Evolutionary conservation across 1,284 basidiomycete species (phyloP).

Genomic region (Tremellales sp.): DNA sequence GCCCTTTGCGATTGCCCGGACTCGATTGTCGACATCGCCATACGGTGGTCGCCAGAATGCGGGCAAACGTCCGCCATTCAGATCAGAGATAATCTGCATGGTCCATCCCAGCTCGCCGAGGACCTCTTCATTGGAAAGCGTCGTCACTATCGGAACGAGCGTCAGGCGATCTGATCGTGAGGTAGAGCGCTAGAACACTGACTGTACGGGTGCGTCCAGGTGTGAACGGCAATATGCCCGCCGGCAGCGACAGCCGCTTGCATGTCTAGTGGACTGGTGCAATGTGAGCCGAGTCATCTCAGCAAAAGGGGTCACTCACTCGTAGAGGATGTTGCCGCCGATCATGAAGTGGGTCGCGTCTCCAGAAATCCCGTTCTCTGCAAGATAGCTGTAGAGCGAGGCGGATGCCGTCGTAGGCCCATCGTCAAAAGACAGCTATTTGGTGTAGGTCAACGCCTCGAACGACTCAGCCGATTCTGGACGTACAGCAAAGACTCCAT

Average conservation of each 20-base stretch:
- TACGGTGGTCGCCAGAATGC: conserved; percentile 50
- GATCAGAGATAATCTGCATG: conserved; percentile 46
- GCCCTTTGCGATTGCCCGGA: conserved; percentile 52
- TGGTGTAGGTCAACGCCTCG: neutral
- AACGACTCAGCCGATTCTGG: neutral
- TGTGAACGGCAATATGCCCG: conserved; percentile 51
- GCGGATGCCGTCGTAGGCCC: conserved; percentile 53
- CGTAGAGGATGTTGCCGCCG: conserved; percentile 45
- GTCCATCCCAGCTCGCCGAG: conserved; percentile 55
- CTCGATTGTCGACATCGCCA: conserved; percentile 54
- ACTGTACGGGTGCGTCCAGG: conserved; percentile 52
- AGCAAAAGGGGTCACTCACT: conserved; percentile 30
- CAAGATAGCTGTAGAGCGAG: conserved; percentile 53
- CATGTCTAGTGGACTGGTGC: conserved; percentile 22
- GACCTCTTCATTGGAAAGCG: conserved; percentile 55
- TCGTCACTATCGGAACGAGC: conserved; percentile 42
- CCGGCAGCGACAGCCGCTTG: conserved; percentile 29
- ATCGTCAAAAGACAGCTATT: conserved; percentile 51
- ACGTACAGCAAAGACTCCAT: conserved; percentile 39
- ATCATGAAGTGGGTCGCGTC: conserved; percentile 58
- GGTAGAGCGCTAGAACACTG: conserved; percentile 11
- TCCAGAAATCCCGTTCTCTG: conserved; percentile 50
- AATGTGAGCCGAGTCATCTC: conserved; percentile 9
- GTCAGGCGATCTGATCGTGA: neutral
- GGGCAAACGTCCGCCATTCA: conserved; percentile 43